Conservation (phyloP, 1,284 basidiomycete species). For the Naganishia liquefaciens region DNA sequence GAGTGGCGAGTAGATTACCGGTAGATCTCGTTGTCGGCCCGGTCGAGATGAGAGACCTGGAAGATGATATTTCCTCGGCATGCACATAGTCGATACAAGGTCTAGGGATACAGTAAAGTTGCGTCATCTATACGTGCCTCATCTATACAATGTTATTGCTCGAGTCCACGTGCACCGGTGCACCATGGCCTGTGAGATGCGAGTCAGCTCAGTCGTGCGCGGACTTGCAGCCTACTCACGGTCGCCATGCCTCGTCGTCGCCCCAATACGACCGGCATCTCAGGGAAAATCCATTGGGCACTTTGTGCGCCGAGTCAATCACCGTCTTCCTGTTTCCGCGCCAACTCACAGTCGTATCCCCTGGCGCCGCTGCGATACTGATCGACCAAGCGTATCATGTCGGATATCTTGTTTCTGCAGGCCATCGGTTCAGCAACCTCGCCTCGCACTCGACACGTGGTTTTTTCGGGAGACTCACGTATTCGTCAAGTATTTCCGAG, state of each 20-base stretch:
- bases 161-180: slow-evolving; percentile 31
- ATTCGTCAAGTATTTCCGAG: slow-evolving; percentile 47
- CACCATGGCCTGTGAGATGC: slow-evolving; percentile 34
- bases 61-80: not conserved
- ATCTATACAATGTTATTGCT: slow-evolving; percentile 18
- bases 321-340: not conserved
- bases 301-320: slow-evolving; percentile 30
- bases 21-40: no score
- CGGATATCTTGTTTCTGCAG: slow-evolving; percentile 42
- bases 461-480: slow-evolving; percentile 38
- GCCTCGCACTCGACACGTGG: not conserved
- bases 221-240: slow-evolving; percentile 27
- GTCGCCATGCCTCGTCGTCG: slow-evolving; percentile 33
- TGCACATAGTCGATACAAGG: slow-evolving; percentile 19
- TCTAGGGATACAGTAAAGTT: slow-evolving; percentile 25
- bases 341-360: slow-evolving; percentile 48
- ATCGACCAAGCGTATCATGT: slow-evolving; percentile 46
- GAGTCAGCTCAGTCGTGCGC: not conserved
- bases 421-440: not conserved
- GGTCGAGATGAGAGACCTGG: not conserved
- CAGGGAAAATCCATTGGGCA: slow-evolving; percentile 46
- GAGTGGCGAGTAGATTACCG: no score
- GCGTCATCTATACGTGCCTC: not conserved
- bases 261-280: slow-evolving; percentile 49
- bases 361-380: slow-evolving; percentile 43